Evolutionary conservation across 129 eudicot species (phyloP).

Genomic region (Ambrosia trifida): DNA sequence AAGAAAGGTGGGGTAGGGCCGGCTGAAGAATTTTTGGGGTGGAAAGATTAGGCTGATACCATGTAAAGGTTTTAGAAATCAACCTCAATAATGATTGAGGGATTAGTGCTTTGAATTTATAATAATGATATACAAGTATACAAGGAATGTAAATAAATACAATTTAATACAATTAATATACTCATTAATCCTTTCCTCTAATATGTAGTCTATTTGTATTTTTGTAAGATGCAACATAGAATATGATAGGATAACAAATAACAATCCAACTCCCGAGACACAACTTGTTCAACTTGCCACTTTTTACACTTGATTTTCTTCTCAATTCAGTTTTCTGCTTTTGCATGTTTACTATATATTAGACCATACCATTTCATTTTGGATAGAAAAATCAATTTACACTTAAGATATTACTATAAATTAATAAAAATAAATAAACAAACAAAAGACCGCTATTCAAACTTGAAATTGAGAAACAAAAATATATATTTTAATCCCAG

Average conservation of each 20-base stretch:
- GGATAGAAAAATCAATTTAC: slow-evolving; percentile 18
- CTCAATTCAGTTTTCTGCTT: slow-evolving; percentile 7
- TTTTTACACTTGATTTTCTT: slow-evolving; percentile 2
- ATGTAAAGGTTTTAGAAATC: no score
- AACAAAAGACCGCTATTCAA: slow-evolving; percentile 8
- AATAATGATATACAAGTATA: no score
- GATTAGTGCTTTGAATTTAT: no score
- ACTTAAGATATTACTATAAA: neutral
- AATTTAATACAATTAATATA: no score
- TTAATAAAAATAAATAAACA: slow-evolving; percentile 2
- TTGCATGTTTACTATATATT: no score
- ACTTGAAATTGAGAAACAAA: neutral
- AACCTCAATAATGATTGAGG: no score
- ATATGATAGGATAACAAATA: slow-evolving; percentile 26
- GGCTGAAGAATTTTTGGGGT: no score
- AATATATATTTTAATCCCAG: neutral
- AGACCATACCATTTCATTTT: no score
- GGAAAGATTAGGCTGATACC: no score
- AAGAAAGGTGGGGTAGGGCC: no score
- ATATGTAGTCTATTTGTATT: neutral
- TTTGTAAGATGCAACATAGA: slow-evolving; percentile 22
- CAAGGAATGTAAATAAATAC: no score
- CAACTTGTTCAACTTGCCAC: slow-evolving; percentile 28
- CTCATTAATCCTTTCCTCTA: no score
- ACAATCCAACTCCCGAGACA: slow-evolving; percentile 27